Conservation (phyloP, 2,329 filamentous ascomycete species). For the Exophiala viscosa region DNA sequence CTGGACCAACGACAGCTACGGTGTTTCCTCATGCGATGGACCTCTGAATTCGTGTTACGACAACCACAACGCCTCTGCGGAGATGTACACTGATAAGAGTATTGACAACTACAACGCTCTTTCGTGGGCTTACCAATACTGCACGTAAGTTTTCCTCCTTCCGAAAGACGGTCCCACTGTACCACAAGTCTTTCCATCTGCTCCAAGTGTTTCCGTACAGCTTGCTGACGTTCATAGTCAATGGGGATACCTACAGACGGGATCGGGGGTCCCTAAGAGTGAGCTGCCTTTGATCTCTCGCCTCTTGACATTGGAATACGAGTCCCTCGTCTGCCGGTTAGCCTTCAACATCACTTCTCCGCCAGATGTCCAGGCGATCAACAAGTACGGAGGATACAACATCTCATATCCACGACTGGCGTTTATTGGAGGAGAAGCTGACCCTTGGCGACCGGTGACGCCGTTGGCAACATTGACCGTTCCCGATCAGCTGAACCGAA, state of each 20-base stretch:
- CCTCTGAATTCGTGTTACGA: constrained; percentile 53
- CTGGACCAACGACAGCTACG: constrained; percentile 47
- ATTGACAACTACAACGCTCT: constrained; percentile 42
- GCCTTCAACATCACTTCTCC: constrained; percentile 66
- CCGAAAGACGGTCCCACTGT: too few species aligned
- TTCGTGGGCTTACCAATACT: constrained; percentile 57
- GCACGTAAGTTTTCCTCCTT: constrained; percentile 31
- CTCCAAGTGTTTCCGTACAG: too few species aligned
- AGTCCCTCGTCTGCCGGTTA: constrained; percentile 59
- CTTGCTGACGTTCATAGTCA: constrained; percentile 24
- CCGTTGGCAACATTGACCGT: constrained; percentile 62
- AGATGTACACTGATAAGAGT: constrained; percentile 45
- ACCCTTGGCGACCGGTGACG: constrained; percentile 75
- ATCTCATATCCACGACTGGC: constrained; percentile 73
- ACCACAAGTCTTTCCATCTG: too few species aligned
- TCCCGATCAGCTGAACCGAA: constrained; percentile 43
- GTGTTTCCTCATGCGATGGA: constrained; percentile 38
- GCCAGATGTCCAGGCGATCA: constrained; percentile 64
- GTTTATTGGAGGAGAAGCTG: constrained; percentile 70
- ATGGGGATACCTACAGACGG: constrained; percentile 77
- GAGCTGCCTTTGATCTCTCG: constrained; percentile 70
- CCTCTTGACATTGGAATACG: constrained; percentile 61
- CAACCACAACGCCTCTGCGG: constrained; percentile 43
- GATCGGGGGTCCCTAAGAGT: constrained; percentile 62
- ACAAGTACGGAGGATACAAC: constrained; percentile 70